Conservation (phyloP, 371 early-diverging fungal genomes). For the Mortierella sp. region DNA sequence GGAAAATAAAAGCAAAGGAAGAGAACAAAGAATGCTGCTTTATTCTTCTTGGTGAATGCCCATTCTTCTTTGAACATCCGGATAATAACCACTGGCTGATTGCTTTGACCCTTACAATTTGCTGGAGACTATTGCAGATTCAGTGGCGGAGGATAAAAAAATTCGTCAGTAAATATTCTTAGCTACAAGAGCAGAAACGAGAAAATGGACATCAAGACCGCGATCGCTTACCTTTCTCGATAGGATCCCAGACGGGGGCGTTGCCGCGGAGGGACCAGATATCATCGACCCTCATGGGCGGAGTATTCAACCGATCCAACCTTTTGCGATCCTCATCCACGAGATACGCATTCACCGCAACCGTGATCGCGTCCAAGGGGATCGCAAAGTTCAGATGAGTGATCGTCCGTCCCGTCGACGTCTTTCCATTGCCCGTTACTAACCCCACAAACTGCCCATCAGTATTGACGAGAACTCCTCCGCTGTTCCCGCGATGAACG, state of each 20-base stretch:
- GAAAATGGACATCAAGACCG: not conserved
- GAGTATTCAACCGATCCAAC: constrained; percentile 45
- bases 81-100: not conserved
- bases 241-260: constrained; percentile 48
- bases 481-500: constrained; percentile 58
- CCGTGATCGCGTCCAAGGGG: constrained; percentile 44
- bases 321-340: constrained; percentile 61
- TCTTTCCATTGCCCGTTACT: constrained; percentile 57
- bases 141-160: not conserved
- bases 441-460: constrained; percentile 47
- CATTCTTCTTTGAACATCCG: not conserved
- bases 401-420: constrained; percentile 54
- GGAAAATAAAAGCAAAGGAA: not conserved
- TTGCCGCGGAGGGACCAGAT: constrained; percentile 53
- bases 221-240: constrained; percentile 39
- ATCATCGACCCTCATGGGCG: constrained; percentile 38
- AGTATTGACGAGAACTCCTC: constrained; percentile 51
- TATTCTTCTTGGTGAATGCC: not conserved
- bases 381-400: constrained; percentile 57
- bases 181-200: too few relatives aligned
- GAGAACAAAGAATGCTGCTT: not conserved
- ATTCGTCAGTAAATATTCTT: not conserved
- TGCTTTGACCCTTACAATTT: constrained; percentile 9
- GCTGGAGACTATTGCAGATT: constrained; percentile 19
- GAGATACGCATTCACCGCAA: constrained; percentile 54